phyloP scores from a whole-genome alignment of 1,139 yeast species.

The Spathaspora sp. region DNA sequence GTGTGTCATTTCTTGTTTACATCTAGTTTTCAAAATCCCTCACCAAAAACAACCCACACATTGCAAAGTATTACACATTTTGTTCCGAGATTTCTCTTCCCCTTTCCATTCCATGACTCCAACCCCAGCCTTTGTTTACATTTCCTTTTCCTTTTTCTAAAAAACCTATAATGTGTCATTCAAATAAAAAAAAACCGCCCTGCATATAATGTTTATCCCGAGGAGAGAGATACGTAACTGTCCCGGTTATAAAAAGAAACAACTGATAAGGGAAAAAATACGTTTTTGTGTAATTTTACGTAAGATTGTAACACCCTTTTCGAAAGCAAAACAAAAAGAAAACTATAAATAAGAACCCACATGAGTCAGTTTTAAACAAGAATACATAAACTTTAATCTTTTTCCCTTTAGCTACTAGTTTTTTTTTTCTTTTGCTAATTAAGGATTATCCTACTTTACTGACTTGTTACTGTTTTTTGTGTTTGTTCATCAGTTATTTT shows the following conservation, averaged over 20 bases:
- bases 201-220: neutral
- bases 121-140: neutral
- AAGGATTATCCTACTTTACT: neutral
- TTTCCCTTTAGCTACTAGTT: neutral
- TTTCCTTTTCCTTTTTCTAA: neutral
- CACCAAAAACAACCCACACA: neutral
- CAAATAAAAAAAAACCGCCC: neutral
- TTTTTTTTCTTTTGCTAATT: neutral
- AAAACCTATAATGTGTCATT: neutral
- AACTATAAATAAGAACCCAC: neutral
- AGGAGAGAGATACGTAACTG: conserved; percentile 1
- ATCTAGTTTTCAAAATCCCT: neutral
- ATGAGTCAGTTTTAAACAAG: neutral
- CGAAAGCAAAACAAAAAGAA: conserved; percentile 1
- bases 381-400: neutral
- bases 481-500: neutral
- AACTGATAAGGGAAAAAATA: neutral
- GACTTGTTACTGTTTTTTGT: neutral
- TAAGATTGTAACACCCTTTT: neutral
- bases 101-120: neutral
- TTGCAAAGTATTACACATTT: neutral
- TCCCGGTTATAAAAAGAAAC: neutral
- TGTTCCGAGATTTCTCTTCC: neutral
- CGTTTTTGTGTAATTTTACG: neutral
- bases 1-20: neutral